phyloP scores from a whole-genome alignment of 2,329 filamentous ascomycete species.

The Phyllosticta citribraziliensis region DNA sequence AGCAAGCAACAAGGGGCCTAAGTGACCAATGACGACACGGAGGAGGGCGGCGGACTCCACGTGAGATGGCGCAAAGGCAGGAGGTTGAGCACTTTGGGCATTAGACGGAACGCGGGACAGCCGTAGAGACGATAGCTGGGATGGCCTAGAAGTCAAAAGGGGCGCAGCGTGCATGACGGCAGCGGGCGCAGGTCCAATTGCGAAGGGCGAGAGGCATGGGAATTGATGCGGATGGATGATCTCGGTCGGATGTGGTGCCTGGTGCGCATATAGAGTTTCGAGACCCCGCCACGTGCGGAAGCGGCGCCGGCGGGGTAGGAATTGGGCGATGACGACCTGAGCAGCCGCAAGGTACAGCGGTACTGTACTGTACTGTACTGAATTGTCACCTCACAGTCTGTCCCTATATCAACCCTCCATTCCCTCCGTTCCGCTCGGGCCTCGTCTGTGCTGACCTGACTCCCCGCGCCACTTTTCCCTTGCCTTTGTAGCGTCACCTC shows the following conservation, averaged over 20 bases:
- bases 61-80: background rate
- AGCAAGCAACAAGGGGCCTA: background rate
- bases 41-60: background rate
- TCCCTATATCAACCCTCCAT: background rate
- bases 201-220: background rate
- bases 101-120: background rate
- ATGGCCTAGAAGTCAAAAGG: background rate
- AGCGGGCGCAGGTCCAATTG: background rate
- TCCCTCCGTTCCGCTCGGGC: background rate
- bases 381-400: too few species aligned
- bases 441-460: constrained; percentile 1
- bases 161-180: background rate
- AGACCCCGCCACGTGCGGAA: background rate
- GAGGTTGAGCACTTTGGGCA: background rate
- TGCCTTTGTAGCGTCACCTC: too few species aligned
- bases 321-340: background rate
- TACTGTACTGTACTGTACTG: too few species aligned
- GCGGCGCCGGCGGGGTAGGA: background rate
- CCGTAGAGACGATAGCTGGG: background rate
- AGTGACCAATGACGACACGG: background rate
- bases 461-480: background rate
- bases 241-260: background rate
- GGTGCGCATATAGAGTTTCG: background rate
- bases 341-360: background rate
- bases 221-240: background rate